Evolutionary conservation across 768 basidiomycete genomes (phyloP).

Genomic region (Lactarius psammicola): DNA sequence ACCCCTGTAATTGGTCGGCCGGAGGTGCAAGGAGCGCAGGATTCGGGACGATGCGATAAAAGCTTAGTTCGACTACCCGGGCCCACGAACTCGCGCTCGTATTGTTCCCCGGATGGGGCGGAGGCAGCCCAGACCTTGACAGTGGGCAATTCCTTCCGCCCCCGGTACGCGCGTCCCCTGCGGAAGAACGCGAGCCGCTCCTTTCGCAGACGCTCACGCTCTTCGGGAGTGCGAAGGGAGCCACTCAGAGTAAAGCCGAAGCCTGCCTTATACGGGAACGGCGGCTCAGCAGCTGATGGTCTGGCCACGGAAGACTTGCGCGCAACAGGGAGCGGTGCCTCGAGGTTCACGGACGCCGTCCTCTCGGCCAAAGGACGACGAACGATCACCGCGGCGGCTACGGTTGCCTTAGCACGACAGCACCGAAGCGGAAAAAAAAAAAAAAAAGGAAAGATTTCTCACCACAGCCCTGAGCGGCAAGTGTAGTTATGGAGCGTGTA

Average conservation of each 20-base stretch:
- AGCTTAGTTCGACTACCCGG: not conserved
- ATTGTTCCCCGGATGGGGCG: not conserved
- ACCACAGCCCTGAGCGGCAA: constrained; percentile 12
- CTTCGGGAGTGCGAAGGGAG: constrained; percentile 6
- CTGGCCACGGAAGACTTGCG: not conserved
- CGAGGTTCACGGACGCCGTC: constrained; percentile 3
- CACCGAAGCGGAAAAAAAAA: not conserved
- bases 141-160: constrained; percentile 5
- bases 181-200: constrained; percentile 23
- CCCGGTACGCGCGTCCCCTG: not conserved
- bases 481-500: constrained; percentile 15
- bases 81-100: constrained; percentile 18
- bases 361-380: constrained; percentile 18
- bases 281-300: not conserved
- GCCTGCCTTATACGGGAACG: constrained; percentile 13
- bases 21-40: constrained; percentile 19
- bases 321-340: constrained; percentile 1
- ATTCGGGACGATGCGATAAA: constrained; percentile 5
- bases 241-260: constrained; percentile 17
- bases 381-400: constrained; percentile 13
- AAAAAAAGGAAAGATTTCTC: not conserved
- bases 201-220: constrained; percentile 18
- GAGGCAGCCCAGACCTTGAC: not conserved
- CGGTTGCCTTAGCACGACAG: not conserved
- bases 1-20: constrained; percentile 7